Conservation (phyloP, 306 rosid species). For the Psophocarpus tetragonolobus region DNA sequence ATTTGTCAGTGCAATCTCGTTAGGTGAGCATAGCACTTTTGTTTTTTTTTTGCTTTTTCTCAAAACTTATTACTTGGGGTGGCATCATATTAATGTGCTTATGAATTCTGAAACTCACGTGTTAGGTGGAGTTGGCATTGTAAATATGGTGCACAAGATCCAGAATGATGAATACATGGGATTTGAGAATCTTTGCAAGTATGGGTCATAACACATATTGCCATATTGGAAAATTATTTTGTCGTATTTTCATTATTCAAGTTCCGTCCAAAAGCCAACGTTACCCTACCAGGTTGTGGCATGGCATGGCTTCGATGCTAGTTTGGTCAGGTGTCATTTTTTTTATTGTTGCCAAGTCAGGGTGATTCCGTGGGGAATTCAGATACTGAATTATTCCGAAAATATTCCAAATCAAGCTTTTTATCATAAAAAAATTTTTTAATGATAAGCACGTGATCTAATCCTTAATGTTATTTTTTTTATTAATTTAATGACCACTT, state of each 20-base stretch:
- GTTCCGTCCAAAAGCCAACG: not conserved
- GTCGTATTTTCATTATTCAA: not conserved
- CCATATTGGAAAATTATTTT: conserved; percentile 25
- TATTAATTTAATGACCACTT: not conserved
- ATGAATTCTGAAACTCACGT: conserved; percentile 22
- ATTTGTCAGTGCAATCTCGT: conserved; percentile 73
- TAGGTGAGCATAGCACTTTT: conserved; percentile 48
- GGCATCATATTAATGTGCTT: not conserved
- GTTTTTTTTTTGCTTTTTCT: not conserved
- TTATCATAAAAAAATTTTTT: not conserved
- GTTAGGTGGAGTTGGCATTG: conserved; percentile 86
- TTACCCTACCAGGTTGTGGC: too few relatives aligned
- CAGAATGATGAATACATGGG: conserved; percentile 74
- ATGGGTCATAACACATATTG: conserved; percentile 31
- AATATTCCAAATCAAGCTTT: not conserved
- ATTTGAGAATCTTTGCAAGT: conserved; percentile 81
- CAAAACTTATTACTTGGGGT: not conserved
- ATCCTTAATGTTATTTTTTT: not conserved
- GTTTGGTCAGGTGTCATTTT: not conserved
- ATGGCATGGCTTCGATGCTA: not conserved
- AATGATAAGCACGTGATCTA: not conserved
- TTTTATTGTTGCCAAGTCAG: conserved; percentile 8
- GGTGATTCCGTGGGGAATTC: conserved; percentile 19
- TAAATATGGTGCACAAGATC: conserved; percentile 59
- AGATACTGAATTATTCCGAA: conserved; percentile 3